These are phyloP conservation scores for Strigomonas galati DNA, from an alignment of 208 protist genomes.

Conservation along the genomic window DNA sequence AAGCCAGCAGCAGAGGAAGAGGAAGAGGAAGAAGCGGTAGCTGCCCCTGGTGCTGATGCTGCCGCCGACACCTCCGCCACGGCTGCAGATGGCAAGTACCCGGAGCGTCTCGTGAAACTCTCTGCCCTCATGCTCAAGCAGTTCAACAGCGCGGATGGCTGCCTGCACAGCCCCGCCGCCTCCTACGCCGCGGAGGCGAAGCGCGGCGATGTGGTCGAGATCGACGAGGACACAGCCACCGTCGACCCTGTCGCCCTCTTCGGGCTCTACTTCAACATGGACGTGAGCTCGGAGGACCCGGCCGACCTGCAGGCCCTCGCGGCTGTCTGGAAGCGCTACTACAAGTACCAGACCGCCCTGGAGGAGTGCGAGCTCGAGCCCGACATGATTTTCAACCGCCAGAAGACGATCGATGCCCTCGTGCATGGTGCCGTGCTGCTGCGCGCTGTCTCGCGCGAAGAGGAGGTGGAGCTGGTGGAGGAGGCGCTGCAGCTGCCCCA, in stretches of 20 bases:
- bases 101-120: constrained; percentile 42
- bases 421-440: constrained; percentile 73
- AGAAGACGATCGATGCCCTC: constrained; percentile 76
- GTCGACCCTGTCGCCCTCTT: constrained; percentile 79
- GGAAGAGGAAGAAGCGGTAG: constrained; percentile 8
- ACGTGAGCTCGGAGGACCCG: constrained; percentile 32
- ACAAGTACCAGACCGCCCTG: constrained; percentile 57
- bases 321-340: constrained; percentile 64
- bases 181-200: constrained; percentile 57
- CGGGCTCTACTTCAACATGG: constrained; percentile 54
- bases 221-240: constrained; percentile 70
- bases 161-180: constrained; percentile 46
- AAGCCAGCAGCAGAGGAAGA: constrained; percentile 13
- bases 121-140: constrained; percentile 78
- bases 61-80: constrained; percentile 1
- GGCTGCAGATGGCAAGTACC: constrained; percentile 10
- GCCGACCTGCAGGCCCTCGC: constrained; percentile 61
- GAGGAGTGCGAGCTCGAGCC: constrained; percentile 47
- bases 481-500: constrained; percentile 28
- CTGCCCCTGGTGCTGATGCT: no score
- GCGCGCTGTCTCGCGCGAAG: constrained; percentile 68
- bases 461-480: constrained; percentile 29
- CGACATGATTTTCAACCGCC: constrained; percentile 45
- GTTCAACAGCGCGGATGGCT: constrained; percentile 83
- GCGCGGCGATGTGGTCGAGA: constrained; percentile 47